phyloP scores from a whole-genome alignment of 345 rosid genomes.

The Euclidium syriacum region DNA sequence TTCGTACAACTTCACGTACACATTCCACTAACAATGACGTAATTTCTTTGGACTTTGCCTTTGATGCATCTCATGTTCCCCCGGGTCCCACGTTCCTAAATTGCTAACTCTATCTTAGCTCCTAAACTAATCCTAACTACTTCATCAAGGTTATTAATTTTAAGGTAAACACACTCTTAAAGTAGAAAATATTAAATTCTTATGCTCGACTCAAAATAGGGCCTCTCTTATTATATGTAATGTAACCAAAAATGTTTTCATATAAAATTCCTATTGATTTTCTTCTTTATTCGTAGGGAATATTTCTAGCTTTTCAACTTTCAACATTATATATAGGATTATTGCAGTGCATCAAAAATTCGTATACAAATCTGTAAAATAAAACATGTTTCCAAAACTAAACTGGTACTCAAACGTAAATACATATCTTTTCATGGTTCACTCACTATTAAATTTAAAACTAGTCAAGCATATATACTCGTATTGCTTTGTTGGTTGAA shows the following conservation, averaged over 20 bases:
- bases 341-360: not conserved
- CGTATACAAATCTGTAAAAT: not conserved
- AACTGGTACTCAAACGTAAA: too few relatives aligned
- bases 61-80: slow-evolving; percentile 15
- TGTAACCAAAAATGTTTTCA: too few relatives aligned
- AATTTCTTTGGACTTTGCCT: slow-evolving; percentile 29
- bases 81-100: slow-evolving; percentile 10
- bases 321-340: not conserved
- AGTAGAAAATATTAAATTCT: not conserved
- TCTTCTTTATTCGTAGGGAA: too few relatives aligned
- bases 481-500: not conserved
- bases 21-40: slow-evolving; percentile 27
- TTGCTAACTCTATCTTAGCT: not conserved
- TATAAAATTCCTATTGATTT: too few relatives aligned
- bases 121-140: not conserved
- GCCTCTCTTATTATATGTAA: too few relatives aligned
- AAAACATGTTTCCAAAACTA: not conserved
- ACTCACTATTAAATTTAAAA: too few relatives aligned
- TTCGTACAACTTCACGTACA: slow-evolving; percentile 30
- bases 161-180: not conserved
- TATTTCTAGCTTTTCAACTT: not conserved
- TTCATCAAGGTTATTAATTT: not conserved
- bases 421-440: too few relatives aligned
- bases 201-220: not conserved
- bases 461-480: not conserved